Evolutionary conservation across 2,329 filamentous ascomycete species (phyloP), one percentile per base, ranked within the genome.

Genomic region (Metarhizium album): DNA sequence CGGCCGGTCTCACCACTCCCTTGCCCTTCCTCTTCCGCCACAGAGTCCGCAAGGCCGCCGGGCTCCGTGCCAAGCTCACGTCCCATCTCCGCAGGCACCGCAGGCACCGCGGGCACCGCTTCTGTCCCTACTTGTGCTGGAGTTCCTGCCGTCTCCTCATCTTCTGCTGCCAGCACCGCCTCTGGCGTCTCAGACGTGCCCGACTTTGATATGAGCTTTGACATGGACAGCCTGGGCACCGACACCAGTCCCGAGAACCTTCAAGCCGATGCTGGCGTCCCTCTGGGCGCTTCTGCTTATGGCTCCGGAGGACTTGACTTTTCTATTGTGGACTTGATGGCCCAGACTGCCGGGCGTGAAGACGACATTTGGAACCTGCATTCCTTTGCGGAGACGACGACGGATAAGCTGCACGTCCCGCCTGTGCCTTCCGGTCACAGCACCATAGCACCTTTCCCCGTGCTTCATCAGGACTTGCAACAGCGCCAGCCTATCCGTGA

Each of bases 191-290:
- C 53, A 18, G 55, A 56, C 47, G 51, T 67, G 48, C 57, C 61
- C 45, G 65, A 66, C 18, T 68, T 69, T 56, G 66, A 69, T 53
- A 64, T 69, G 64, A 55, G 57, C 57, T 66, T 68, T 53, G 65
- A 67, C 50, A 64, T 67, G 29, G 59, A 64, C 50, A 59, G 57
- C 54, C 45, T 66, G 46, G 61, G 62, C 48, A 59, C 57, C 45
- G 58, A 61, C 35, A 60, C 64, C n/a, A 64, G 60, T 51, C 63
- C 65, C 0, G 64, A 67, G 48, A 66, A 60, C 47, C 54, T 66
- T 6, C 55, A 58, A 31, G 50, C 47, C 31, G 45, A 50, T 43
- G 8, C 29, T 23, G 43, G 45, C 11, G 27, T 46, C 2, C 23
- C 47, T 35, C 37, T 20, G n/a, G 8, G 18, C 18, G 20, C 4